These are phyloP conservation scores for Flaveria linearis DNA, from an alignment of 129 eudicot genomes.

Conservation along the genomic window DNA sequence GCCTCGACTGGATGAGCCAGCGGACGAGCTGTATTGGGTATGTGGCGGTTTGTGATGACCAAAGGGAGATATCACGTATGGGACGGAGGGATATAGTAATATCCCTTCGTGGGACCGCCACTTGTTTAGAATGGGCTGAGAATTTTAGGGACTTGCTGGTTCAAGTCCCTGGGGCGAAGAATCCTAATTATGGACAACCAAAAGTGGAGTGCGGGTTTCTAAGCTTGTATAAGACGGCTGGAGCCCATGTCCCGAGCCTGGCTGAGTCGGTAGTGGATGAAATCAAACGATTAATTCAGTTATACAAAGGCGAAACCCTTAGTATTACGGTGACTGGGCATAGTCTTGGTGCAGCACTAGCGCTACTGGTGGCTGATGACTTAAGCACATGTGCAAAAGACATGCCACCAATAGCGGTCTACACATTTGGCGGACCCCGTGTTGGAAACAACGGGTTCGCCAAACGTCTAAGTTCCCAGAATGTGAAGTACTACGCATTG, in stretches of 20 bases:
- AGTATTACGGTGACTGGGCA: conserved; percentile 91
- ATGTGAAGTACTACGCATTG: conserved; percentile 75
- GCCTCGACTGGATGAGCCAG: conserved; percentile 97
- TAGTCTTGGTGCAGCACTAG: conserved; percentile 96
- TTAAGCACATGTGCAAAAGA: conserved; percentile 48
- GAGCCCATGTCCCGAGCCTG: conserved; percentile 62
- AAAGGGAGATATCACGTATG: conserved; percentile 79
- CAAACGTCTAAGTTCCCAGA: conserved; percentile 41
- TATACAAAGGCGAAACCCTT: conserved; percentile 71
- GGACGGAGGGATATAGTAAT: conserved; percentile 89
- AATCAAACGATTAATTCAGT: conserved; percentile 46
- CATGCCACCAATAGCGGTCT: conserved; percentile 77
- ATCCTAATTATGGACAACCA: conserved; percentile 37
- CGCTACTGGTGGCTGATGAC: conserved; percentile 75
- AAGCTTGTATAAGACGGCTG: conserved; percentile 55
- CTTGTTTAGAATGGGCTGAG: conserved; percentile 95
- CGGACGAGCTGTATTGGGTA: conserved; percentile 84
- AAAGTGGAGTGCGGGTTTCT: conserved; percentile 87
- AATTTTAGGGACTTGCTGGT: conserved; percentile 64
- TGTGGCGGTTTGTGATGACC: conserved; percentile 92
- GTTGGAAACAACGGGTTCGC: conserved; percentile 84
- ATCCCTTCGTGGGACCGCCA: conserved; percentile 89
- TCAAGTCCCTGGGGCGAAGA: conserved; percentile 42
- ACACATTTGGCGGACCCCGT: conserved; percentile 93
- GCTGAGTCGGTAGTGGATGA: conserved; percentile 67